Percentiles rank a stretch among this genome's conserved stretches.
These are phyloP conservation scores for Coemansia sp. DNA, from an alignment of 192 early-diverging fungal genomes.

Conservation along the genomic window DNA sequence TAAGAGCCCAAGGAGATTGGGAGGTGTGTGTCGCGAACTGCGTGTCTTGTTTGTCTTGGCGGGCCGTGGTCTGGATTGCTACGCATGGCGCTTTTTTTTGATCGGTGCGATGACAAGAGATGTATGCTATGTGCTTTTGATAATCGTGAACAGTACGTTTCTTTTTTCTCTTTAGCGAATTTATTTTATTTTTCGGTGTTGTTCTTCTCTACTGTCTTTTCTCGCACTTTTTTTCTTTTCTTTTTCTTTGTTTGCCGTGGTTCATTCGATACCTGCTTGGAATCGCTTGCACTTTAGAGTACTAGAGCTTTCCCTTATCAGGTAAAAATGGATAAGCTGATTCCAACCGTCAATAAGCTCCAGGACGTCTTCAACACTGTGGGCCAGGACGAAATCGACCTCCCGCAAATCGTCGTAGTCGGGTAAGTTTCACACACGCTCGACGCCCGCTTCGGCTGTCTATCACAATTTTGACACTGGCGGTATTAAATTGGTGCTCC, in stretches of 20 bases:
- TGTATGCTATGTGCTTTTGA: neutral
- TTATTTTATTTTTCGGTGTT: constrained; percentile 7
- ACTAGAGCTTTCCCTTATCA: constrained; percentile 6
- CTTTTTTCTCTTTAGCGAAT: neutral
- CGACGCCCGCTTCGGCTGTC: neutral
- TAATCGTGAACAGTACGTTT: neutral
- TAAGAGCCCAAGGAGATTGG: neutral
- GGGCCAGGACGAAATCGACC: constrained; percentile 71
- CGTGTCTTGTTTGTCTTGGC: neutral
- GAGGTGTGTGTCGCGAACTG: neutral
- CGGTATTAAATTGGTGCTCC: neutral
- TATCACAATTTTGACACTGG: neutral
- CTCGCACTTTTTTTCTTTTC: neutral
- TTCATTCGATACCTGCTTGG: neutral
- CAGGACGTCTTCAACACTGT: constrained; percentile 80
- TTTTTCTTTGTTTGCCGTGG: neutral
- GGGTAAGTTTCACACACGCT: constrained; percentile 49
- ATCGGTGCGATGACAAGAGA: neutral
- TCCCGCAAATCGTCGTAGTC: constrained; percentile 84
- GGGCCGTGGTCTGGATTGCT: constrained; percentile 4
- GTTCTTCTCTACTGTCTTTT: neutral
- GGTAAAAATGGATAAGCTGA: constrained; percentile 69
- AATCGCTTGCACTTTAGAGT: constrained; percentile 3
- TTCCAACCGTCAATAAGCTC: constrained; percentile 77
- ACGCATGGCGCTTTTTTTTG: neutral